Conservation (phyloP, 23 red algal species). For the Gracilariopsis chorda region DNA sequence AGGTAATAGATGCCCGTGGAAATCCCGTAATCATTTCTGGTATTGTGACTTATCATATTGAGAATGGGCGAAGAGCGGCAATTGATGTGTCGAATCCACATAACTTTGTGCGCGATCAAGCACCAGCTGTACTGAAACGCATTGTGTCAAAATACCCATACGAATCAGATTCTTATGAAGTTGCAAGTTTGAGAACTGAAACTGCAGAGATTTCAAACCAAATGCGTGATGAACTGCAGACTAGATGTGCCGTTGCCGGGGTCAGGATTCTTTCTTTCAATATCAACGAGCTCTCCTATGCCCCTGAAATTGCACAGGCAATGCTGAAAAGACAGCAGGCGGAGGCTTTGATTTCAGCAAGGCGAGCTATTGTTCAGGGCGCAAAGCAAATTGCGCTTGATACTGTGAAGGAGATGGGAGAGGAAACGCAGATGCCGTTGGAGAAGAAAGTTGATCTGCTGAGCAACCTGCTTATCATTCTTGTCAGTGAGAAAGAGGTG, state of each 20-base stretch:
- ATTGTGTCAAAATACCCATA: conserved; percentile 56
- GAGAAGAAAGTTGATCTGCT: background rate
- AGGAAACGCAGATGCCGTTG: background rate
- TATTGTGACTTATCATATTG: conserved; percentile 43
- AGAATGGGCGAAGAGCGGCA: conserved; percentile 40
- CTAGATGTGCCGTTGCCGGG: conserved; percentile 29
- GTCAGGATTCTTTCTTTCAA: conserved; percentile 38
- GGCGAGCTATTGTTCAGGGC: conserved; percentile 40
- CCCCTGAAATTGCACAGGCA: conserved; percentile 57
- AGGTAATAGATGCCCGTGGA: conserved; percentile 47
- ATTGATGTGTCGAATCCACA: conserved; percentile 63
- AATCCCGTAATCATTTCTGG: conserved; percentile 50
- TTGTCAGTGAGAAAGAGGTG: conserved; percentile 60
- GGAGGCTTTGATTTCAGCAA: conserved; percentile 48
- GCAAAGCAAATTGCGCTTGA: conserved; percentile 44
- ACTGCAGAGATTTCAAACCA: background rate
- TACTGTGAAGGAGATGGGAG: background rate
- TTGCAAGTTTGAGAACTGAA: conserved; percentile 26
- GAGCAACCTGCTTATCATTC: conserved; percentile 44
- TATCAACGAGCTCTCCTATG: conserved; percentile 62
- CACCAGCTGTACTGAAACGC: conserved; percentile 62
- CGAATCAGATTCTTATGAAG: background rate
- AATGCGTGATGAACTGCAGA: conserved; percentile 46
- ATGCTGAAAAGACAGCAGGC: conserved; percentile 77
- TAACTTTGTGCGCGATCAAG: conserved; percentile 46